Evolutionary conservation across 305 asterid genomes (phyloP).

Genomic region (Rubia tinctorum): DNA sequence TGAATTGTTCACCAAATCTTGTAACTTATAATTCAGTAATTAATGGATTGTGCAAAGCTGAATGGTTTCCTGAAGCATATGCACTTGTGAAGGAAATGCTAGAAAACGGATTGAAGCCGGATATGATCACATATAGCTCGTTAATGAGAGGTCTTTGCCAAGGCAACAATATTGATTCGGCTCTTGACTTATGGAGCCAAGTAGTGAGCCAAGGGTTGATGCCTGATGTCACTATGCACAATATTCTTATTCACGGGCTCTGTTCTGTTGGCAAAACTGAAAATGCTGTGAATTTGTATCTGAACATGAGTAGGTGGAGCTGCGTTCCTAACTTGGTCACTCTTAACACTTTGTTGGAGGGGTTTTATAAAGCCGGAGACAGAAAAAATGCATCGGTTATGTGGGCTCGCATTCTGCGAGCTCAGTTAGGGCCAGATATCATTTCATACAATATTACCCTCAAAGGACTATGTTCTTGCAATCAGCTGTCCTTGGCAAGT

Average conservation of each 20-base stretch:
- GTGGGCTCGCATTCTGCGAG: slow-evolving; percentile 78
- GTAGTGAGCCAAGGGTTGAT: slow-evolving; percentile 44
- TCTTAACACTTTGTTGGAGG: slow-evolving; percentile 88
- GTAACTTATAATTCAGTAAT: slow-evolving; percentile 73
- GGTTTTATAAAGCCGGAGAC: slow-evolving; percentile 73
- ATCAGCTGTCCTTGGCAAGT: slow-evolving; percentile 54
- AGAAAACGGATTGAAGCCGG: slow-evolving; percentile 61
- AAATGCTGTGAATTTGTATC: slow-evolving; percentile 51
- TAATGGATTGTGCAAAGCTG: slow-evolving; percentile 73
- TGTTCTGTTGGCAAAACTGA: slow-evolving; percentile 62
- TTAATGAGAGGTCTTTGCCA: slow-evolving; percentile 77
- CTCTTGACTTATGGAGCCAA: slow-evolving; percentile 65
- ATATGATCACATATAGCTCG: slow-evolving; percentile 66
- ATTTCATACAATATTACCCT: slow-evolving; percentile 83
- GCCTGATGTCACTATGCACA: slow-evolving; percentile 89
- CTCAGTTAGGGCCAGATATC: slow-evolving; percentile 68
- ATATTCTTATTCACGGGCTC: slow-evolving; percentile 88
- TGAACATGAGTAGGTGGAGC: slow-evolving; percentile 53
- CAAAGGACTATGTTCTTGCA: slow-evolving; percentile 84
- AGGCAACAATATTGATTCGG: slow-evolving; percentile 53
- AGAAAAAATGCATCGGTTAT: slow-evolving; percentile 53
- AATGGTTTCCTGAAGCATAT: slow-evolving; percentile 59
- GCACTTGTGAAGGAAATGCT: slow-evolving; percentile 73
- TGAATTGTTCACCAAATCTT: slow-evolving; percentile 48
- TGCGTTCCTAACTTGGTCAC: slow-evolving; percentile 75